phyloP scores from a whole-genome alignment of 106 monocot species.

The Ottelia alismoides region DNA sequence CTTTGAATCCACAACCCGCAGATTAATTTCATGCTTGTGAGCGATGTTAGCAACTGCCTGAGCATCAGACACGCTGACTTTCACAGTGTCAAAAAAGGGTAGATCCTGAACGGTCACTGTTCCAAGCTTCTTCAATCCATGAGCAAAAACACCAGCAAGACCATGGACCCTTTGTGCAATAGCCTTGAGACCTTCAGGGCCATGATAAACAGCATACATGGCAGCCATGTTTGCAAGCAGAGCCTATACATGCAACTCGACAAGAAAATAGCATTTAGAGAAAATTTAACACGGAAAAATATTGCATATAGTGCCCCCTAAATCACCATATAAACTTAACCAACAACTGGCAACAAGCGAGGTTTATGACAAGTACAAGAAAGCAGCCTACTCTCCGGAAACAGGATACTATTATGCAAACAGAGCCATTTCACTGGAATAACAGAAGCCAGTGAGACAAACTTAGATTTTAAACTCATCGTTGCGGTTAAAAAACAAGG shows the following conservation, averaged over 20 bases:
- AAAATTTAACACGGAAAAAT: neutral
- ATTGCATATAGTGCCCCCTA: neutral
- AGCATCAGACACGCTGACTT: constrained; percentile 58
- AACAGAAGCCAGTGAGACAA: too few relatives aligned
- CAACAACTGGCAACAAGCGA: too few relatives aligned
- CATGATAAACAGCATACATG: constrained; percentile 98
- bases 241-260: too few relatives aligned
- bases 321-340: too few relatives aligned
- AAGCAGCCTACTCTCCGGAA: too few relatives aligned
- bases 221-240: constrained; percentile 98
- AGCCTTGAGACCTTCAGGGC: constrained; percentile 88
- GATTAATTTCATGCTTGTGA: constrained; percentile 71
- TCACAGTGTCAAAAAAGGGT: constrained; percentile 97
- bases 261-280: too few relatives aligned
- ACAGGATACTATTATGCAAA: too few relatives aligned
- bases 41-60: constrained; percentile 64
- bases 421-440: too few relatives aligned
- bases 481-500: too few relatives aligned
- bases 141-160: constrained; percentile 72
- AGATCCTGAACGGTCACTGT: constrained; percentile 71
- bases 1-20: constrained; percentile 68
- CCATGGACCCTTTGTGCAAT: constrained; percentile 85
- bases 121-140: constrained; percentile 86
- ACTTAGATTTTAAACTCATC: too few relatives aligned
- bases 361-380: too few relatives aligned